Evolutionary conservation across 352 stramenopile genomes (phyloP).

Genomic region (Stramenopiles sp.): DNA sequence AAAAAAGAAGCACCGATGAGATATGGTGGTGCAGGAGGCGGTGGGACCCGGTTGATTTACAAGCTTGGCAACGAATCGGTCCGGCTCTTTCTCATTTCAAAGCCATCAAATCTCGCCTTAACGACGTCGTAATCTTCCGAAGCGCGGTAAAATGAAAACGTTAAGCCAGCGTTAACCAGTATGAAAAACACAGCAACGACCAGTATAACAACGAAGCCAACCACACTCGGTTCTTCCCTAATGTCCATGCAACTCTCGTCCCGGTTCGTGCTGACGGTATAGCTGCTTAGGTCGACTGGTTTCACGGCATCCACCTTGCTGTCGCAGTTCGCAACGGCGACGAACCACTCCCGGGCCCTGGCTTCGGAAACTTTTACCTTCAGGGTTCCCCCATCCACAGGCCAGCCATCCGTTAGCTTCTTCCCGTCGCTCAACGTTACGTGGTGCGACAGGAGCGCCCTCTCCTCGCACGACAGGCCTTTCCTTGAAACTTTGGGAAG

Average conservation of each 20-base stretch:
- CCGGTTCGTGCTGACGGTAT: not conserved
- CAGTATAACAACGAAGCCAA: not conserved
- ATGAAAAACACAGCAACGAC: not conserved
- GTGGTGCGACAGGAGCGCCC: not conserved
- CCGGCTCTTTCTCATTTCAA: no score
- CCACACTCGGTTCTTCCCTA: not conserved
- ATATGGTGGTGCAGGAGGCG: no score
- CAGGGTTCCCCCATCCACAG: not conserved
- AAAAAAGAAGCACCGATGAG: no score
- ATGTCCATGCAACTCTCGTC: not conserved
- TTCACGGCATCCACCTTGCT: not conserved
- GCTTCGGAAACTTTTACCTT: not conserved
- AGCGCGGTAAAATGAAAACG: not conserved
- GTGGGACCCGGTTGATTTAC: no score
- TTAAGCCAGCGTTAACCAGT: not conserved
- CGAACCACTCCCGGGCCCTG: not conserved
- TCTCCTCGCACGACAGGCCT: not conserved
- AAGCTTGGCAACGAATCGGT: no score
- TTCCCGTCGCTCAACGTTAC: not conserved
- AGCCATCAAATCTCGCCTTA: not conserved
- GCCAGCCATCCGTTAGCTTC: not conserved
- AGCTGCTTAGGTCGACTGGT: not conserved
- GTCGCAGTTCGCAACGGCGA: not conserved
- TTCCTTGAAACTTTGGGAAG: not conserved
- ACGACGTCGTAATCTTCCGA: not conserved